Base-by-base conservation (phyloP, 192 early-diverging fungal species). In the Gaertneriomyces semiglobifer region DNA sequence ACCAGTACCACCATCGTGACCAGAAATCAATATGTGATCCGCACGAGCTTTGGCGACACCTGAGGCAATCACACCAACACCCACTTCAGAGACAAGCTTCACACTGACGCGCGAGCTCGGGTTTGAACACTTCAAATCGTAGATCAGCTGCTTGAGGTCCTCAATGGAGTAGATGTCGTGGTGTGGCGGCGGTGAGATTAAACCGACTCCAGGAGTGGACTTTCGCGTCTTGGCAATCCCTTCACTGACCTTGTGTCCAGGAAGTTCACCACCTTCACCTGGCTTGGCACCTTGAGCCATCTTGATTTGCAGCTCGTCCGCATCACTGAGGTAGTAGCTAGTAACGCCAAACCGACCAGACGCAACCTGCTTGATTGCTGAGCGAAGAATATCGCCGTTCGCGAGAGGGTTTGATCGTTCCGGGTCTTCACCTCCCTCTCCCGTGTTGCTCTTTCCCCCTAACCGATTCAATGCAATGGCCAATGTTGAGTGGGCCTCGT, bases 121-220 rank as follows among this genome's bases (percentile, higher is more conserved):
- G 79, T 98, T 98, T 44, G 94, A 81, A 76, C 92, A 93, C 80
- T 97, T 96, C 62, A 95, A 84, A 70, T 98, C 96, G 70, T 95
- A 98, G 71, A 98, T 98, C 18, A 98, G 77, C 80, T 98, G 96
- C 84, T 95, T 96, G 63, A 98, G 82, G 74, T 98, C 96, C 77
- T 98, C 96, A 65, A 98, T 98, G 12, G 94, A 96, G 84, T 98
- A 96, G 64, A 96, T 96, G 77, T 98, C 96, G 81, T 98, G 96
- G 77, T 96, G 96, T 66, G 96, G 96, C 73, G 96, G 96, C 39
- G 96, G 96, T 10, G 91, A 93, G 62, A 98, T 96, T 33, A 98
- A 82, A 48, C 93, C 94, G 42, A 97, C 93, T 39, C 94, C 94
- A 18, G 96, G 92, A 11, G 93, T 96, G 7, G 93, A 91, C 68